Evolutionary conservation across 331 rosid species (phyloP).

Genomic region (Pyrus hybrid): DNA sequence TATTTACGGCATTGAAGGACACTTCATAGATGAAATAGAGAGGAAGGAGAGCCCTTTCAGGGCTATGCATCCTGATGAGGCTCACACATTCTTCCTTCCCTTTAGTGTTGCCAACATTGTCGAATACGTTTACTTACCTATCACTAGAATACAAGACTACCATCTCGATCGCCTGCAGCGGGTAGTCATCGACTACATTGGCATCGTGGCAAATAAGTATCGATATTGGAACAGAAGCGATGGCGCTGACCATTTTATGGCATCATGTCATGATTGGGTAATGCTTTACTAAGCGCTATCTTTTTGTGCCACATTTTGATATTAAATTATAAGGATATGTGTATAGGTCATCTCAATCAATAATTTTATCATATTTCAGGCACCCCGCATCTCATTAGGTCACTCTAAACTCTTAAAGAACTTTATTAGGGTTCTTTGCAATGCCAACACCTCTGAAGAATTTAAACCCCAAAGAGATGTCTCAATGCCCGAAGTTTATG

Average conservation of each 20-base stretch:
- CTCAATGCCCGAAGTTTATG: conserved; percentile 7
- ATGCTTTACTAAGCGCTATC: background rate
- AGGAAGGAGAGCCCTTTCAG: conserved; percentile 11
- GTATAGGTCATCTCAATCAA: background rate
- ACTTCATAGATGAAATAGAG: conserved; percentile 35
- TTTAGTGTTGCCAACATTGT: conserved; percentile 25
- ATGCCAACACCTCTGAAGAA: conserved; percentile 18
- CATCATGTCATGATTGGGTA: conserved; percentile 44
- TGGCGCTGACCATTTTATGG: conserved; percentile 31
- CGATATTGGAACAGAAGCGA: conserved; percentile 33
- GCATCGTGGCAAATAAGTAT: conserved; percentile 19
- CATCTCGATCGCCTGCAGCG: conserved; percentile 18
- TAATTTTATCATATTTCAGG: background rate
- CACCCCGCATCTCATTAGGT: conserved; percentile 1
- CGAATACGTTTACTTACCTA: conserved; percentile 13
- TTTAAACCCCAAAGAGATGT: conserved; percentile 13
- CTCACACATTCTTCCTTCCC: conserved; percentile 29
- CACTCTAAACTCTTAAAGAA: background rate
- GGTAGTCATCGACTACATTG: conserved; percentile 20
- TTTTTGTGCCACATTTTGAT: background rate
- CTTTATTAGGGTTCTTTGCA: conserved; percentile 19
- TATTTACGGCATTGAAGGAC: conserved; percentile 38
- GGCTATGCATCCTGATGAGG: conserved; percentile 36
- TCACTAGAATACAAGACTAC: conserved; percentile 1
- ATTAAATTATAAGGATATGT: no score